A percentile compares a stretch with the other conserved stretches of the same genome.
Evolutionary conservation across 73 alveolate genomes (phyloP).

Genomic region (Tetrahymena thermophila): DNA sequence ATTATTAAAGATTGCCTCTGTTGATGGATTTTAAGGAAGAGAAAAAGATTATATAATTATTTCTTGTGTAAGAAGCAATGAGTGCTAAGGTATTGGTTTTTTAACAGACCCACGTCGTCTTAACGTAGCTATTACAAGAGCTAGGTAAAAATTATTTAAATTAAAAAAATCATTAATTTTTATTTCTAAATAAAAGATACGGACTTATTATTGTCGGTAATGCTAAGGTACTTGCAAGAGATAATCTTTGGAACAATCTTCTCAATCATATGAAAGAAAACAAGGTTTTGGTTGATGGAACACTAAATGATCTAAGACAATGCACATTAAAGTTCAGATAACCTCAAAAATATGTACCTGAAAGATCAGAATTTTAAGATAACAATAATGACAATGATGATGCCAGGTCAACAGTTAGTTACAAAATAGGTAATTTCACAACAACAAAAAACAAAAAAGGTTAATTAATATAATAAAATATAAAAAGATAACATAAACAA

Average conservation of each 20-base stretch:
- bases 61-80: constrained; percentile 97
- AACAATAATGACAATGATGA: constrained; percentile 15
- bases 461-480: background rate
- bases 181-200: constrained; percentile 33
- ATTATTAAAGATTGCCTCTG: constrained; percentile 71
- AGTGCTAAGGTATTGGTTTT: constrained; percentile 93
- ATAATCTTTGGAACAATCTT: constrained; percentile 81
- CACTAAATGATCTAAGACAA: constrained; percentile 58
- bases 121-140: constrained; percentile 99
- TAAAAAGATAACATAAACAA: constrained; percentile 7
- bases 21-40: constrained; percentile 99
- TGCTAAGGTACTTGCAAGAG: constrained; percentile 79
- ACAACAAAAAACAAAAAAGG: no score
- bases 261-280: constrained; percentile 92
- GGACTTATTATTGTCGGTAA: constrained; percentile 98
- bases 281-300: constrained; percentile 95
- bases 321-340: constrained; percentile 52
- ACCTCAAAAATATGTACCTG: constrained; percentile 63
- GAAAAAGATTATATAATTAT: constrained; percentile 98
- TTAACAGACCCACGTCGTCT: constrained; percentile 98
- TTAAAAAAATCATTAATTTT: background rate
- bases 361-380: constrained; percentile 33
- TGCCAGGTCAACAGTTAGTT: background rate
- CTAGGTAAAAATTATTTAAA: constrained; percentile 46
- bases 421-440: background rate